Evolutionary conservation across 768 basidiomycete genomes (phyloP), one percentile per base, ranked within the genome.

Genomic region (Chalciporus piperatus): DNA sequence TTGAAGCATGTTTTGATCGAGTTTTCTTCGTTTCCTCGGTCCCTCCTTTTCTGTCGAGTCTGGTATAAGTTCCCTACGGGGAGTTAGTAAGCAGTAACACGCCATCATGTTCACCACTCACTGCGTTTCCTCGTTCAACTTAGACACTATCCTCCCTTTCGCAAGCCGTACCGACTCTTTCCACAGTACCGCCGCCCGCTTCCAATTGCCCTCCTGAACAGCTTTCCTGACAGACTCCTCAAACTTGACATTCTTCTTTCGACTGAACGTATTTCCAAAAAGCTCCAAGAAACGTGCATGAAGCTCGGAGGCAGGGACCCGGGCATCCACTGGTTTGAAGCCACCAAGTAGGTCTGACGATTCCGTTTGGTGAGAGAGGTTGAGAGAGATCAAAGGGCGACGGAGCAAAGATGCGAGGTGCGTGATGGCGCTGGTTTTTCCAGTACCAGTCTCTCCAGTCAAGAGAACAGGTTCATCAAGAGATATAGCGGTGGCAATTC

Each of bases 371-470:
- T 95, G 92, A 2, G 93, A 97, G 60, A 98, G 69, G 65, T 99
- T 99, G 51, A 99, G 79, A 1, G 94, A 92, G 48, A 92, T 80
- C 30, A 99, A 78, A 0, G 85, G 83, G 11, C 82, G 80, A 7
- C 77, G 79, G 25, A 97, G 78, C n/a, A 89, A 69, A 2, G 84
- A 77, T 11, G 97, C 87, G 27, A 98, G 77, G 61, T 97, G 84
- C 3, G 93, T 89, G 14, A 99, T 82, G 17, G 84, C 80, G 47
- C 94, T 95, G 0, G 97, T 99, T 71, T 99, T 99, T 13, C 97
- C 97, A 1, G 97, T 99, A n/a, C 97, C 97, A 2, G 97, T 99
- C 74, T 99, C 97, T 41, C 97, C 97, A 0, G 94, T 93, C 22
- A 99, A 78, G 8, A 99, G 78, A 5, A 95, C 75, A 5, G 97